These are phyloP conservation scores for Scheffersomyces ergatensis DNA, from an alignment of 805 yeast genomes.

Conservation along the genomic window DNA sequence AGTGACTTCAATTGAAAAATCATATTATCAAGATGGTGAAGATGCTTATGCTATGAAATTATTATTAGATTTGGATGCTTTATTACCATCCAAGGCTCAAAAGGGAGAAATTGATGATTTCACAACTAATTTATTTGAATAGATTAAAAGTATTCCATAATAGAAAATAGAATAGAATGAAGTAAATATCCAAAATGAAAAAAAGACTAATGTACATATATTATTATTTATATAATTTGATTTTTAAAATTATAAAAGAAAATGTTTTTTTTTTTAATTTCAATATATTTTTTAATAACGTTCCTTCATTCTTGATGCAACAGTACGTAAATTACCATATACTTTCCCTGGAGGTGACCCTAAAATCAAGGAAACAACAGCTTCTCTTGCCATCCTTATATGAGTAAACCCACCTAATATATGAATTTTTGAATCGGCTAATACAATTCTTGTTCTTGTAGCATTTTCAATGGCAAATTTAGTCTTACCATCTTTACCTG, in stretches of 20 bases:
- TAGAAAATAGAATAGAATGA: not conserved
- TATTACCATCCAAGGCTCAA: slow-evolving; percentile 58
- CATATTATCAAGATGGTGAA: slow-evolving; percentile 96
- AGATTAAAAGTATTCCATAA: not conserved
- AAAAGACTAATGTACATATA: slow-evolving; percentile 3
- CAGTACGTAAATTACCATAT: slow-evolving; percentile 94
- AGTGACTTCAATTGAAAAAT: slow-evolving; percentile 74
- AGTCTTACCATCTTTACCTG: slow-evolving; percentile 99
- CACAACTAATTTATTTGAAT: slow-evolving; percentile 24
- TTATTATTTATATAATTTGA: not conserved
- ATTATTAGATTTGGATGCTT: slow-evolving; percentile 55
- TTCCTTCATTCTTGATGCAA: slow-evolving; percentile 96
- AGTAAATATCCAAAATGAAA: no score
- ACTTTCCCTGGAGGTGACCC: slow-evolving; percentile 99
- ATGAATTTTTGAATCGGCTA: slow-evolving; percentile 96
- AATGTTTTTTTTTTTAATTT: not conserved
- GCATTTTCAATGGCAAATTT: slow-evolving; percentile 98
- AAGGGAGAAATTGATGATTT: slow-evolving; percentile 57
- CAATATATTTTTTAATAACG: slow-evolving; percentile 53
- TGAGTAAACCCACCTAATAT: slow-evolving; percentile 96
- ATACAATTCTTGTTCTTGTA: slow-evolving; percentile 94
- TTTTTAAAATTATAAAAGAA: no score
- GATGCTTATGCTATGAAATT: slow-evolving; percentile 96
- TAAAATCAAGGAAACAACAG: slow-evolving; percentile 89
- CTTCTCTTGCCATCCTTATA: slow-evolving; percentile 97